Conservation (phyloP, 805 yeast species). For the Wickerhamomyces alni region DNA sequence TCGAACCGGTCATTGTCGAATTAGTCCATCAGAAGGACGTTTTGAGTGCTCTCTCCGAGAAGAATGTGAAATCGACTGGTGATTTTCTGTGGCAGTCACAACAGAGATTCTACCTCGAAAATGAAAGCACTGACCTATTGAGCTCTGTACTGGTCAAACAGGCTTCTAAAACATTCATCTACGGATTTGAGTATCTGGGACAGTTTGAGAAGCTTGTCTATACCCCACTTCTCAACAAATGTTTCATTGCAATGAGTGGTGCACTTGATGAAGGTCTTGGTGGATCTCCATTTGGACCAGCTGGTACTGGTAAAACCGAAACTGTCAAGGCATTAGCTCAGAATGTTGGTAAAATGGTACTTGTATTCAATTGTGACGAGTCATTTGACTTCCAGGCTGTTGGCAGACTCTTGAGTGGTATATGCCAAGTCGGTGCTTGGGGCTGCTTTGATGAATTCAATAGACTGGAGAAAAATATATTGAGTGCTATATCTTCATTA, state of each 20-base stretch:
- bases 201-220: slow-evolving; percentile 64
- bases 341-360: slow-evolving; percentile 70
- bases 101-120: slow-evolving; percentile 38
- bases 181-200: slow-evolving; percentile 84
- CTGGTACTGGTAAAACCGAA: slow-evolving; percentile 97
- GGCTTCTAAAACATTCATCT: slow-evolving; percentile 42
- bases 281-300: slow-evolving; percentile 93
- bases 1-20: slow-evolving; percentile 64
- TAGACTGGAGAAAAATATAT: slow-evolving; percentile 59
- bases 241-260: slow-evolving; percentile 64
- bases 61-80: slow-evolving; percentile 6
- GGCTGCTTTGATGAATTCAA: slow-evolving; percentile 96
- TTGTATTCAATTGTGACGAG: slow-evolving; percentile 91
- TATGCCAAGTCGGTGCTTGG: slow-evolving; percentile 85
- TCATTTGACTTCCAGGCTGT: slow-evolving; percentile 77
- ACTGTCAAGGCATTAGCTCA: slow-evolving; percentile 80
- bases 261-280: slow-evolving; percentile 72
- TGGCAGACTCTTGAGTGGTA: slow-evolving; percentile 69
- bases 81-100: slow-evolving; percentile 44
- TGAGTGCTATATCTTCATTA: slow-evolving; percentile 83
- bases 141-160: slow-evolving; percentile 42
- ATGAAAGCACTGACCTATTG: slow-evolving; percentile 19
- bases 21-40: slow-evolving; percentile 51
- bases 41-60: slow-evolving; percentile 15
- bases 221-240: slow-evolving; percentile 64